Base-by-base conservation (phyloP, 2,329 filamentous ascomycete genomes). In the Sarocladium kiliense region DNA sequence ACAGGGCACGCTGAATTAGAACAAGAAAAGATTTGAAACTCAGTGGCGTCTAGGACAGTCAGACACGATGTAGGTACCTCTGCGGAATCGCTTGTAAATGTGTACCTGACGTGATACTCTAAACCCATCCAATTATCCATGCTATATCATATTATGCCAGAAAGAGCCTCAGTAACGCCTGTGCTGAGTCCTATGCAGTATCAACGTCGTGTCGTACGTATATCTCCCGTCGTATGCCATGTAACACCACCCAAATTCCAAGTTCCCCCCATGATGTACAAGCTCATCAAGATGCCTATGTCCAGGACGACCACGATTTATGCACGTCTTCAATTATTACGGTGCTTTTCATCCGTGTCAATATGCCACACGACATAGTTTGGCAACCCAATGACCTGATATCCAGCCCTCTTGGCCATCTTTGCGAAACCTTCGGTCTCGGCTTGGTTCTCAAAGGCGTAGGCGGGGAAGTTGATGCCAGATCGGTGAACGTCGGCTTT, bases 341-440 rank as follows among this genome's bases (percentile, higher is more conserved):
- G 91, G 32, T 85, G 82, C 79, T 97, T 96, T 77, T 99, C 94
- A 56, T 92, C 85, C 2, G 94, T 99, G 71, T 99, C 94, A 65
- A 96, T 89, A 69, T 99, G 94, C 94, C 94, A 99, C 57, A 99
- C 93, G 53, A 99, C 87, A 69, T 99, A 99, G 71, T 99, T 99
- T 41, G 93, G 94, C 55, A 99, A 77, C 45, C 94, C 94, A 62
- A 91, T 83, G 25, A 99, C 94, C 66, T 90, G 81, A 69, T 97
- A 97, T 44, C 94, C 94, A 18, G 94, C 94, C 60, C 91, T 82
- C 76, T 95, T 97, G 57, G 94, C 94, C 94, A 99, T 99, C 71
- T 95, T 96, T 36, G 94, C 94, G 67, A 99, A 99, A 6, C 94
- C 94, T 74, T 99, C 94, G 3, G 94, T 99, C 74, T 99, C 94